Conservation (phyloP, 192 early-diverging fungal genomes). For the Linnemannia hyalina region DNA sequence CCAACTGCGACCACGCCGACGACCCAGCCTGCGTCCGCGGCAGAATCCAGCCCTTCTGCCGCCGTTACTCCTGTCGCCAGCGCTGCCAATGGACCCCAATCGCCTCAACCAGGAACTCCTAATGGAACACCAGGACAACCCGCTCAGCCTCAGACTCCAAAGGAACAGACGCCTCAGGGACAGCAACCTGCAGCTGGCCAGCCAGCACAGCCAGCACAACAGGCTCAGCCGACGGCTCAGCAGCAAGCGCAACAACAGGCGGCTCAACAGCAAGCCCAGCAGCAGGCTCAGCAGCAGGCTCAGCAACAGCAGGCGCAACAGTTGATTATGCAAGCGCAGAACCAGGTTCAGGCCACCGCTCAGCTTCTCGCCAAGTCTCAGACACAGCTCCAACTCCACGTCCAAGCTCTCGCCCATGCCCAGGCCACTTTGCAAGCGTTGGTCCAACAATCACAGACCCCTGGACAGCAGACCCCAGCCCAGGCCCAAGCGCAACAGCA, state of each 20-base stretch:
- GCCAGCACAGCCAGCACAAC: slow-evolving; percentile 20
- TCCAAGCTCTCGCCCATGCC: slow-evolving; percentile 29
- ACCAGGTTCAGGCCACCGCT: slow-evolving; percentile 43
- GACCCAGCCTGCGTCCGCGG: slow-evolving; percentile 4
- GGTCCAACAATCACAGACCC: slow-evolving; percentile 35
- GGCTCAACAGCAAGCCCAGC: slow-evolving; percentile 13
- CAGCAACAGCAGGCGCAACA: slow-evolving; percentile 33
- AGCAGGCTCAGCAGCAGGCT: slow-evolving; percentile 39
- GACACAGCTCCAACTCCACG: slow-evolving; percentile 33
- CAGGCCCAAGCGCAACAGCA: slow-evolving; percentile 46
- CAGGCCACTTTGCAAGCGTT: slow-evolving; percentile 57
- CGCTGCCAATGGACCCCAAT: slow-evolving; percentile 34
- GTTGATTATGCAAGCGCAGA: slow-evolving; percentile 30
- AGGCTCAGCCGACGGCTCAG: not conserved
- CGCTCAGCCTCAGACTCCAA: slow-evolving; percentile 8
- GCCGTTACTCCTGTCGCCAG: slow-evolving; percentile 21
- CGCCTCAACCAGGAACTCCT: slow-evolving; percentile 40
- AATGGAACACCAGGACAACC: slow-evolving; percentile 9
- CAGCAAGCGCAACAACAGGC: slow-evolving; percentile 23
- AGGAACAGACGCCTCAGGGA: slow-evolving; percentile 13
- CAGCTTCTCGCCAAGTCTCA: slow-evolving; percentile 45
- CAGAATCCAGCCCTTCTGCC: slow-evolving; percentile 31
- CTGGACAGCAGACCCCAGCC: slow-evolving; percentile 18
- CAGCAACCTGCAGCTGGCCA: not conserved
- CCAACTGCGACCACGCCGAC: slow-evolving; percentile 33